Percentiles rank a stretch among this genome's conserved stretches.
Evolutionary conservation across 1,284 basidiomycete genomes (phyloP).

Genomic region (Papiliotrema terrestris): DNA sequence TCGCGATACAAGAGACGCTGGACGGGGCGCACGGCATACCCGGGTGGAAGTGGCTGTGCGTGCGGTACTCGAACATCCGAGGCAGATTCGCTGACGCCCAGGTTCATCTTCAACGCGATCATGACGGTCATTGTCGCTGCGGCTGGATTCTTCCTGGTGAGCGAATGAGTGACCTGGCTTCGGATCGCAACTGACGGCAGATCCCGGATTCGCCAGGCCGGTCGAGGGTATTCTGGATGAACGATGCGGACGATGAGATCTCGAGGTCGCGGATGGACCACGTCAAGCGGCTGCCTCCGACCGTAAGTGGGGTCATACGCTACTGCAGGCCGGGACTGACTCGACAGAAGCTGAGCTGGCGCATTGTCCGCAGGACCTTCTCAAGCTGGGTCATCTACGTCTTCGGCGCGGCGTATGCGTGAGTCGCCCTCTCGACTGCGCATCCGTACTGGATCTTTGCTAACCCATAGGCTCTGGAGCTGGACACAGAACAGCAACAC

Average conservation of each 20-base stretch:
- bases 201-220: constrained; percentile 23
- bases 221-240: constrained; percentile 23
- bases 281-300: constrained; percentile 18
- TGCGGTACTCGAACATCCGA: not conserved
- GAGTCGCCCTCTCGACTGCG: constrained; percentile 2
- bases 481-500: constrained; percentile 24
- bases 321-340: not conserved
- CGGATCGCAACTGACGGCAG: not conserved
- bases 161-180: not conserved
- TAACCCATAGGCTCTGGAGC: constrained; percentile 11
- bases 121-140: constrained; percentile 31
- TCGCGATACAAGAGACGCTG: constrained; percentile 51
- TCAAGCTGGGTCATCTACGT: constrained; percentile 18
- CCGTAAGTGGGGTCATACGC: constrained; percentile 8
- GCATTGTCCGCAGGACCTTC: constrained; percentile 11
- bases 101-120: constrained; percentile 30
- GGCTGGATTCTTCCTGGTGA: constrained; percentile 21
- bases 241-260: constrained; percentile 15
- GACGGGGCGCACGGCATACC: constrained; percentile 51
- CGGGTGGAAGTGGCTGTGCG: constrained; percentile 53
- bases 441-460: too few relatives aligned
- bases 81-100: not conserved
- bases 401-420: constrained; percentile 18
- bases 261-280: constrained; percentile 20
- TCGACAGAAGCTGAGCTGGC: not conserved